Base-by-base conservation (phyloP, 768 basidiomycete species). In the Tricholoma saponaceum region DNA sequence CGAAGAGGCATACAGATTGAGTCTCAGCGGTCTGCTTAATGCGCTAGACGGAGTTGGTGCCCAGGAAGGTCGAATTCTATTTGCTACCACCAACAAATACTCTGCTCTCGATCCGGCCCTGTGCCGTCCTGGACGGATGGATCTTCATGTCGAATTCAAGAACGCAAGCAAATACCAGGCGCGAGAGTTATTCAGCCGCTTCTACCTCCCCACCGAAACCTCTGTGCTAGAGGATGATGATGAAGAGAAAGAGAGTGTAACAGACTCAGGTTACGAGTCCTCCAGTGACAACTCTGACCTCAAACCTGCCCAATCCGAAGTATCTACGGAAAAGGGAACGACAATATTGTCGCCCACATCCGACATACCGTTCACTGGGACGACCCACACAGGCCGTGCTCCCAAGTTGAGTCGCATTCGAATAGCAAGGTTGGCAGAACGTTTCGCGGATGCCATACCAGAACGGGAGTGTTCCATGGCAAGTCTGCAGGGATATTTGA, bases 71-170 rank as follows among this genome's bases (percentile, higher is more conserved):
- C 82, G 86, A 0, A 76, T 89, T 16, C 72, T 87, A 6, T 87
- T 87, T 55, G 86, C 86, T n/a, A 89, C 87, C 10, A 87, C 87
- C 3, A 88, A 89, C 72, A 77, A 79, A 60, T 84, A 82, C 66
- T 64, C 66, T 5, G 69, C 75, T 1, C 82, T 89, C 26, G 87
- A 89, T 59, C 72, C 84, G 1, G 88, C 87, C 0, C 73, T 89
- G 22, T 78, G 78, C 59, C 81, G 87, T 8, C 83, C 87, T 0
- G 87, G 88, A 8, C 79, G 88, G 5, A 82, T 89, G 79, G 86
- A 89, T 63, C 59, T 86, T 9, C 84, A 87, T 60, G 69, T 89
- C 56, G 82, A 86, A 66, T 87, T 87, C 67, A 78, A 78, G 58
- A 75, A 81, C 16, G 84, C 87, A 25, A 83, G 81, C 62, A 76